A percentile compares a stretch with the other conserved stretches of the same genome.
Conservation (phyloP, 805 yeast species). For the Spathaspora sp. region DNA sequence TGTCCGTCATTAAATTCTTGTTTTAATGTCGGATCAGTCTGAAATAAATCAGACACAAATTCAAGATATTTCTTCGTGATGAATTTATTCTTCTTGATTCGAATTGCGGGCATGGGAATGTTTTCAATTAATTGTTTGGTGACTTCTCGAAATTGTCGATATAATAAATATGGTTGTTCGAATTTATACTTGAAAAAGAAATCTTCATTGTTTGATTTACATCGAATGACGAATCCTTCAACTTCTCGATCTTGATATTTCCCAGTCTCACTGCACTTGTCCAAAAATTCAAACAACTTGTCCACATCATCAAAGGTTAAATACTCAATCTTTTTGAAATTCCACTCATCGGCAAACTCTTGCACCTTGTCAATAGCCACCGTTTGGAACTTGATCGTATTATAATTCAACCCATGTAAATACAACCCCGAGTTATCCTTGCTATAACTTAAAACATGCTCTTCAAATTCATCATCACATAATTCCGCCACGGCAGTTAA, state of each 20-base stretch:
- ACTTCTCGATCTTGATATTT: conserved; percentile 66
- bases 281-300: conserved; percentile 48
- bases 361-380: conserved; percentile 57
- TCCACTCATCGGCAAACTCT: conserved; percentile 61
- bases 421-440: conserved; percentile 74
- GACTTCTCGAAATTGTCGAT: conserved; percentile 86
- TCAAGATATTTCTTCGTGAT: conserved; percentile 66
- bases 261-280: conserved; percentile 61
- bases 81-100: conserved; percentile 50
- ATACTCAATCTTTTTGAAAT: conserved; percentile 61
- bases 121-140: conserved; percentile 52
- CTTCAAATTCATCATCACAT: conserved; percentile 92
- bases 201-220: conserved; percentile 40
- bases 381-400: conserved; percentile 61
- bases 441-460: conserved; percentile 79
- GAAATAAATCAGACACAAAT: conserved; percentile 58
- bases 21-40: conserved; percentile 42
- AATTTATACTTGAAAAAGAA: conserved; percentile 91
- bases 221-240: conserved; percentile 92
- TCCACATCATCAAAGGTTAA: conserved; percentile 34
- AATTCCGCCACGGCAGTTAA: conserved; percentile 88
- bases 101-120: conserved; percentile 19
- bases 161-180: conserved; percentile 90
- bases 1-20: conserved; percentile 50
- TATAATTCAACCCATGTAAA: conserved; percentile 81